phyloP scores from a whole-genome alignment of 306 rosid species.

The Quercus wislizeni region DNA sequence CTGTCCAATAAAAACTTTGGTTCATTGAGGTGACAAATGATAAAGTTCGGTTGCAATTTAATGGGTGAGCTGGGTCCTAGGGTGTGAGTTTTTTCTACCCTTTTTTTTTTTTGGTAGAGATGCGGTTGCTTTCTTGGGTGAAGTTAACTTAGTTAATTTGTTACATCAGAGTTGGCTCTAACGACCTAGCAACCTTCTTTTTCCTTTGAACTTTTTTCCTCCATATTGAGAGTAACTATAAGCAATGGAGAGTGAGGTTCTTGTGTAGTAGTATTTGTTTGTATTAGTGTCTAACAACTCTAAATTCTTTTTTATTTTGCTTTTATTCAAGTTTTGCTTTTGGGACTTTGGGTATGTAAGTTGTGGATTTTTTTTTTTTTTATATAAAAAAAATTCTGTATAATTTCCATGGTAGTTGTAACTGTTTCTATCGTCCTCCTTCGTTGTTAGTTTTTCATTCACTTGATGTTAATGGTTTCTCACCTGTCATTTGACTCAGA shows the following conservation, averaged over 20 bases:
- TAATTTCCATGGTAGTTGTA: too few relatives aligned
- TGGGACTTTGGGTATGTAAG: too few relatives aligned
- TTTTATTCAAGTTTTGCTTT: not conserved
- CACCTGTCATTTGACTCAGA: not conserved
- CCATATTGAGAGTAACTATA: not conserved
- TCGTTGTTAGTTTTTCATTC: not conserved
- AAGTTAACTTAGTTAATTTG: not conserved
- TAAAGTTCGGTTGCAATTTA: not conserved
- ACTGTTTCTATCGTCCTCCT: not conserved
- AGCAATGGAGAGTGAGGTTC: not conserved
- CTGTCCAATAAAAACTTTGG: not conserved
- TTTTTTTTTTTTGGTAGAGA: not conserved
- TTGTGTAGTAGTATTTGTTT: not conserved
- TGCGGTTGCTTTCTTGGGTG: not conserved
- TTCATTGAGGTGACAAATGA: not conserved
- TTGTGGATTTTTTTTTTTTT: too few relatives aligned
- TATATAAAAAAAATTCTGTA: too few relatives aligned
- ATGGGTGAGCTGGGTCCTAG: not conserved
- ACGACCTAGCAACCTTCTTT: not conserved
- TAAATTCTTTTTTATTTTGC: not conserved
- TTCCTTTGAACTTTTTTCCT: not conserved
- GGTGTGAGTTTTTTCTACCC: too few relatives aligned
- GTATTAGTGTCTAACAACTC: not conserved
- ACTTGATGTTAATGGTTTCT: not conserved
- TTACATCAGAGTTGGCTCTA: not conserved